phyloP scores from a whole-genome alignment of 106 monocot genomes.

The Alisma plantagoaquatica region DNA sequence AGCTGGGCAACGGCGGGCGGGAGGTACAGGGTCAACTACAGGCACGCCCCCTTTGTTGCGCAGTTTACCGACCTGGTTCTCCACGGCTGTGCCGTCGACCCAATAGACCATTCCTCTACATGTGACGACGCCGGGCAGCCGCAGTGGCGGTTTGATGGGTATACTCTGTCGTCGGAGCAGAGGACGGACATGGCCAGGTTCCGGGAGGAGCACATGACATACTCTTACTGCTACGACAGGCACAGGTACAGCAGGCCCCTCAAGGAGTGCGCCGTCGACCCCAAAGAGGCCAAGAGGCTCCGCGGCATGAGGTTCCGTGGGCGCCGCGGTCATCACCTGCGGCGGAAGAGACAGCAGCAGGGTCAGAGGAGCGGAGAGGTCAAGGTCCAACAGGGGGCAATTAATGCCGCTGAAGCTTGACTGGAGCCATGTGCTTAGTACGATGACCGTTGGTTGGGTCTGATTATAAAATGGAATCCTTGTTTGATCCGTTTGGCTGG shows the following conservation, averaged over 20 bases:
- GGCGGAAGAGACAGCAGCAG: conserved; percentile 3
- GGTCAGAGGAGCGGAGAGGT: no score
- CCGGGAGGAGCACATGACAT: conserved; percentile 39
- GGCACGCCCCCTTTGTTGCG: conserved; percentile 44
- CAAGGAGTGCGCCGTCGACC: conserved; percentile 37
- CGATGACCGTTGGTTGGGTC: no score
- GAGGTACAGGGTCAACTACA: conserved; percentile 57
- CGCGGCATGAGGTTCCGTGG: conserved; percentile 8
- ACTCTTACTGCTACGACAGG: conserved; percentile 51
- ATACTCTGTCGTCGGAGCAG: conserved; percentile 25
- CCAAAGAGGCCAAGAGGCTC: conserved; percentile 22
- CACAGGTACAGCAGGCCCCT: conserved; percentile 24
- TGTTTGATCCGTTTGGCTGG: no score
- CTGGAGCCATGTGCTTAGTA: no score
- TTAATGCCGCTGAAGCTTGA: no score
- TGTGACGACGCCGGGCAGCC: conserved; percentile 3
- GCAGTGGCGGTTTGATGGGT: conserved; percentile 14
- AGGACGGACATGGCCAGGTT: conserved; percentile 33
- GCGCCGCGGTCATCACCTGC: conserved; percentile 19
- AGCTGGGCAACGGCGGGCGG: conserved; percentile 67
- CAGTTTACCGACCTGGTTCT: conserved; percentile 48
- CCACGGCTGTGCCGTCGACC: conserved; percentile 31
- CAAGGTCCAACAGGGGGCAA: no score
- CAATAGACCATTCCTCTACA: conserved; percentile 12
- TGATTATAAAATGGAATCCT: no score